These are phyloP conservation scores for Arctium minus DNA, from an alignment of 129 eudicot species.

Conservation along the genomic window DNA sequence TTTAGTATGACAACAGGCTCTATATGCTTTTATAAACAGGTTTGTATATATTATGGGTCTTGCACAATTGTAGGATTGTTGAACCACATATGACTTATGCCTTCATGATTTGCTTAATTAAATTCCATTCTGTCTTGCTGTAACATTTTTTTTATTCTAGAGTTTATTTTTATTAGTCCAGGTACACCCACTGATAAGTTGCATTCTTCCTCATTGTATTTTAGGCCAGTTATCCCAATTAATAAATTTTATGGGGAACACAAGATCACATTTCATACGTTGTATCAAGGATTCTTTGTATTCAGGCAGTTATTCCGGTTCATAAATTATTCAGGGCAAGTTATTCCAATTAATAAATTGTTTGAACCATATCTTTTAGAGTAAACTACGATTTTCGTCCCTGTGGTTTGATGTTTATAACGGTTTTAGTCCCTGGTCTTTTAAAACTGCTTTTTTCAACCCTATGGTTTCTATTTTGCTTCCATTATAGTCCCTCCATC, in stretches of 20 bases:
- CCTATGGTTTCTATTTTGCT: too few relatives aligned
- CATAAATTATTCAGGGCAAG: too few relatives aligned
- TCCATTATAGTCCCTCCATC: too few relatives aligned
- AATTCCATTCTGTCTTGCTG: background rate
- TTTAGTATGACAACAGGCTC: too few relatives aligned
- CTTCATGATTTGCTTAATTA: background rate
- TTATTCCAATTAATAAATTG: too few relatives aligned
- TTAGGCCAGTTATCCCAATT: constrained; percentile 79
- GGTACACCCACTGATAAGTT: background rate
- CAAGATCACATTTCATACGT: constrained; percentile 91
- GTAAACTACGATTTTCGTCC: too few relatives aligned
- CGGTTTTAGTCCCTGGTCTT: too few relatives aligned
- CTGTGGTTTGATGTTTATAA: too few relatives aligned
- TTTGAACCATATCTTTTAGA: too few relatives aligned
- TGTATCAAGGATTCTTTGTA: constrained; percentile 49
- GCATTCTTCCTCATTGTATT: constrained; percentile 8
- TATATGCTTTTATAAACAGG: background rate
- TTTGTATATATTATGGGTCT: background rate
- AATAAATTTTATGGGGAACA: constrained; percentile 80
- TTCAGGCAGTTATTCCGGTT: too few relatives aligned
- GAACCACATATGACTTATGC: background rate
- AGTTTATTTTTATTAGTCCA: background rate
- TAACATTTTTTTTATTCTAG: background rate
- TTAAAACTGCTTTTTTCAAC: too few relatives aligned
- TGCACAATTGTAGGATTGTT: background rate